A percentile compares a stretch with the other conserved stretches of the same genome.
These are phyloP conservation scores for Alternaria novae-zelandiae DNA, from an alignment of 2,329 filamentous ascomycete genomes.

Conservation along the genomic window DNA sequence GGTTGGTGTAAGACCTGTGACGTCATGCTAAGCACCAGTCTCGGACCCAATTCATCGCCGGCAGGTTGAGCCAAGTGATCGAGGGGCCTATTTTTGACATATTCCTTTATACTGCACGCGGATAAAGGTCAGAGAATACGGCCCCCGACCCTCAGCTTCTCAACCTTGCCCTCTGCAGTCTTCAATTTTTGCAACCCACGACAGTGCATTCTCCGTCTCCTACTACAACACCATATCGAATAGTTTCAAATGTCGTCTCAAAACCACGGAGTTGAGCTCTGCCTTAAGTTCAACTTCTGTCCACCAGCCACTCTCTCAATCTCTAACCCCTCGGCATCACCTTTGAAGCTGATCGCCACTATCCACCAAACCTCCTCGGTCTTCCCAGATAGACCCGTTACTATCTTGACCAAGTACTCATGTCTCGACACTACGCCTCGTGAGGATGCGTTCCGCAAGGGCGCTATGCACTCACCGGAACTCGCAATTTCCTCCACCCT, in stretches of 20 bases:
- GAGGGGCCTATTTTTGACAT: too few relatives aligned
- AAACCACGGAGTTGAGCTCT: constrained; percentile 14
- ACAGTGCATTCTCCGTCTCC: neutral
- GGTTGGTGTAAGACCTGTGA: too few relatives aligned
- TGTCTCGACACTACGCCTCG: constrained; percentile 16
- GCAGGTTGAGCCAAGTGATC: too few relatives aligned
- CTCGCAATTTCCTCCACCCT: constrained; percentile 6
- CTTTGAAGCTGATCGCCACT: constrained; percentile 16
- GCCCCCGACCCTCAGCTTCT: too few relatives aligned
- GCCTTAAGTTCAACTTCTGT: constrained; percentile 12
- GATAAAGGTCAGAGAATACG: too few relatives aligned
- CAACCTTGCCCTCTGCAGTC: too few relatives aligned
- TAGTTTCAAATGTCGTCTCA: constrained; percentile 8
- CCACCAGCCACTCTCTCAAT: constrained; percentile 13
- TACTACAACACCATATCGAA: constrained; percentile 13
- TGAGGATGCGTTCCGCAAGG: constrained; percentile 12
- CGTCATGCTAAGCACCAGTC: too few relatives aligned
- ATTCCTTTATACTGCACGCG: too few relatives aligned
- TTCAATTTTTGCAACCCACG: too few relatives aligned
- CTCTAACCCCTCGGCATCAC: constrained; percentile 11
- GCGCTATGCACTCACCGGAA: constrained; percentile 14
- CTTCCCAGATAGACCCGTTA: constrained; percentile 13
- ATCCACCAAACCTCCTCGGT: constrained; percentile 12
- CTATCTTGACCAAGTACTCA: constrained; percentile 16
- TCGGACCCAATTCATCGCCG: too few relatives aligned